Conservation (phyloP, 768 basidiomycete species). For the Macrolepiota albuminosa region DNA sequence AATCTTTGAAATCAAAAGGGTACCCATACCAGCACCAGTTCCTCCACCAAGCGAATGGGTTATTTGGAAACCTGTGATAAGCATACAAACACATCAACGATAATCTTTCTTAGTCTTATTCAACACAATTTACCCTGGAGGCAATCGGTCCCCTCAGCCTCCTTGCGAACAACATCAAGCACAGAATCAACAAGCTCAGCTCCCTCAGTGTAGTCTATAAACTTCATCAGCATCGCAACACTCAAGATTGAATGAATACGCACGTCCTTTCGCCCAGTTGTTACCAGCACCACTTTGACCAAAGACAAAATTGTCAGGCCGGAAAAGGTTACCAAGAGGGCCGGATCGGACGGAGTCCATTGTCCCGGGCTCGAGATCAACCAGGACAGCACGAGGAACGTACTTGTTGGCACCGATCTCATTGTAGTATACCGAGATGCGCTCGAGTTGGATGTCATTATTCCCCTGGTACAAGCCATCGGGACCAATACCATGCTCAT, state of each 20-base stretch:
- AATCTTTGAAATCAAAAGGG: constrained; percentile 97
- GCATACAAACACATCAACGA: constrained; percentile 8
- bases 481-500: constrained; percentile 94
- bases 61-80: constrained; percentile 84
- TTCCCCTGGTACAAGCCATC: constrained; percentile 93
- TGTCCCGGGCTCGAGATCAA: constrained; percentile 97
- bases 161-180: constrained; percentile 97
- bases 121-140: constrained; percentile 75
- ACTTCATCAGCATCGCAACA: background rate
- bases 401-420: constrained; percentile 95
- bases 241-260: constrained; percentile 33
- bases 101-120: constrained; percentile 3
- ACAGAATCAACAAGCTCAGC: constrained; percentile 99
- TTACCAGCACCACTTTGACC: constrained; percentile 98
- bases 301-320: constrained; percentile 97
- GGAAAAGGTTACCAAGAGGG: constrained; percentile 88
- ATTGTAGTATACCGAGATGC: constrained; percentile 98
- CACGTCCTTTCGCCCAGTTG: constrained; percentile 99
- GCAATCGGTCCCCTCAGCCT: constrained; percentile 96
- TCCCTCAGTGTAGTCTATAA: constrained; percentile 83
- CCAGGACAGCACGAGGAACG: constrained; percentile 95
- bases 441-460: constrained; percentile 94
- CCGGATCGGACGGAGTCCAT: constrained; percentile 92
- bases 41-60: constrained; percentile 99
- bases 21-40: constrained; percentile 99